These are phyloP conservation scores for Tetrahymena malaccensis DNA, from an alignment of 73 alveolate species.

Conservation along the genomic window DNA sequence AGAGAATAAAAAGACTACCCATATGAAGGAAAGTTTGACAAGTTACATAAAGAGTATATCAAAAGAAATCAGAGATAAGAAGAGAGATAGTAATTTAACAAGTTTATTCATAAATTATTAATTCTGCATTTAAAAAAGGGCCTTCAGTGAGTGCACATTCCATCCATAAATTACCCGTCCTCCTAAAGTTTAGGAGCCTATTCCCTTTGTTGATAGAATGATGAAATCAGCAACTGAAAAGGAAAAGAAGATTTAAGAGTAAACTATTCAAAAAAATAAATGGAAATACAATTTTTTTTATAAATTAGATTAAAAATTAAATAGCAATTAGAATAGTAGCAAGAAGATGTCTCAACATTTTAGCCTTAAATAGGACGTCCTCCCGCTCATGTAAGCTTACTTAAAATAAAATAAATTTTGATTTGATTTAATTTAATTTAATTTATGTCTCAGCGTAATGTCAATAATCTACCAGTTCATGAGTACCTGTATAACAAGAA, in stretches of 20 bases:
- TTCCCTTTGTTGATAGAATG: background rate
- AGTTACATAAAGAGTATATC: background rate
- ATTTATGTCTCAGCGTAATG: background rate
- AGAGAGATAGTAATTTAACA: background rate
- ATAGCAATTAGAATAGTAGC: background rate
- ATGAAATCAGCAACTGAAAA: background rate
- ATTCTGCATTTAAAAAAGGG: background rate
- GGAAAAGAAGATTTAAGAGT: background rate
- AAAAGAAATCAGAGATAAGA: background rate
- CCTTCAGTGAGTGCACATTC: background rate
- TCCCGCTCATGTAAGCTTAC: background rate
- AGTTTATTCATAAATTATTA: background rate
- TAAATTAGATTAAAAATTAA: background rate
- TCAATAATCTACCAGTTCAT: background rate
- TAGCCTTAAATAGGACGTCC: background rate
- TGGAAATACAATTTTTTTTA: background rate
- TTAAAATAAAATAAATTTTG: too few species aligned
- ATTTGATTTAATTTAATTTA: background rate
- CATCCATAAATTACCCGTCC: background rate
- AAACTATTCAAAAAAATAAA: background rate
- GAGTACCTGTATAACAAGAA: background rate
- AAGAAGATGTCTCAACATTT: background rate
- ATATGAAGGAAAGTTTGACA: background rate
- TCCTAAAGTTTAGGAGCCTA: background rate
- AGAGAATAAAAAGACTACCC: background rate